Conservation (phyloP, 345 rosid genomes). For the Boechera stricta region DNA sequence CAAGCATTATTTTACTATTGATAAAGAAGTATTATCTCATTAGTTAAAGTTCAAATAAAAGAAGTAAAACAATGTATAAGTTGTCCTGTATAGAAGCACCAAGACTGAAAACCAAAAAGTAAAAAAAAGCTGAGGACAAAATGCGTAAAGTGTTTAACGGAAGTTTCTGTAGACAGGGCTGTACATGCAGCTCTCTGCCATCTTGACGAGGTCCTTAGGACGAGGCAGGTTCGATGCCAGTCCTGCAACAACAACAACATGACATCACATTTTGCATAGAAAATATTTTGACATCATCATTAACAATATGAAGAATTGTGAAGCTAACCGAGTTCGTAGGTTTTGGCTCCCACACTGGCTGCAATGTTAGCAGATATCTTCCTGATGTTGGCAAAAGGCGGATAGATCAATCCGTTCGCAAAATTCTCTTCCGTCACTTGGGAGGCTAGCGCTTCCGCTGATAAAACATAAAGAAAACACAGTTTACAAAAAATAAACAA, state of each 20-base stretch:
- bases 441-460: conserved; percentile 90
- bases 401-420: conserved; percentile 77
- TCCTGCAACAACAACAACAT: conserved; percentile 51
- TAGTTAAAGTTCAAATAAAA: conserved; percentile 10
- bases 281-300: neutral
- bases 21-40: neutral
- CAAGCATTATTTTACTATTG: no score
- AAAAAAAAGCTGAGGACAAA: neutral
- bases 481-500: neutral
- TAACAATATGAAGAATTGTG: neutral
- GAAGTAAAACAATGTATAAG: neutral
- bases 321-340: conserved; percentile 85
- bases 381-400: conserved; percentile 86
- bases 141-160: conserved; percentile 53
- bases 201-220: conserved; percentile 74
- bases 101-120: conserved; percentile 26
- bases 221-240: conserved; percentile 90
- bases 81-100: conserved; percentile 13
- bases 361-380: conserved; percentile 92
- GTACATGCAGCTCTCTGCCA: conserved; percentile 98
- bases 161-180: conserved; percentile 81
- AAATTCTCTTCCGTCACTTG: conserved; percentile 74
- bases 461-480: conserved; percentile 12
- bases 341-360: conserved; percentile 86
- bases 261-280: neutral